These are phyloP conservation scores for Fusarium sp. DNA, from an alignment of 2,329 filamentous ascomycete species.

Conservation along the genomic window DNA sequence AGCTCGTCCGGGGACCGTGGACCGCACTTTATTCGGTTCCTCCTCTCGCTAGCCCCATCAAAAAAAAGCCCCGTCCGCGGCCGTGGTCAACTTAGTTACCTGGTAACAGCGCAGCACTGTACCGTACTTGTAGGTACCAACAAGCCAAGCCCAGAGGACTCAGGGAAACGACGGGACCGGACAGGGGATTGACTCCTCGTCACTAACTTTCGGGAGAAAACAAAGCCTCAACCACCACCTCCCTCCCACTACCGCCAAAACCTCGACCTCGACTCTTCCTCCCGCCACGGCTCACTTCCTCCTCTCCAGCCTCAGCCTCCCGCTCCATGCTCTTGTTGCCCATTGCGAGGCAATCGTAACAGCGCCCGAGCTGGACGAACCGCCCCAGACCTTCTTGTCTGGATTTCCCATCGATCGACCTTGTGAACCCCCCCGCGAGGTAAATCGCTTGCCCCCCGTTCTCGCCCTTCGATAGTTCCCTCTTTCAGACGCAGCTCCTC, in stretches of 20 bases:
- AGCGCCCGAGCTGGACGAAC: constrained; percentile 52
- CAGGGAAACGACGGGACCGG: constrained; percentile 42
- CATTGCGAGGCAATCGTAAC: constrained; percentile 55
- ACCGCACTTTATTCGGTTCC: constrained; percentile 9
- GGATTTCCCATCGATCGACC: constrained; percentile 40
- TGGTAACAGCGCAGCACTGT: not conserved
- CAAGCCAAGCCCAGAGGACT: not conserved
- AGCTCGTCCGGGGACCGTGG: constrained; percentile 9
- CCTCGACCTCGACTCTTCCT: constrained; percentile 46
- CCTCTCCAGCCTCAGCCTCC: constrained; percentile 34
- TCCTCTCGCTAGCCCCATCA: constrained; percentile 3
- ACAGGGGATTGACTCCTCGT: constrained; percentile 47
- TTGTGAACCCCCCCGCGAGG: constrained; percentile 40
- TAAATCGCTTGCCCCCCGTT: constrained; percentile 43
- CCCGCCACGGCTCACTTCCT: constrained; percentile 40
- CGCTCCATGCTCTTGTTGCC: constrained; percentile 51
- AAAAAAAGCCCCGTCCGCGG: constrained; percentile 23
- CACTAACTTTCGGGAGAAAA: constrained; percentile 47
- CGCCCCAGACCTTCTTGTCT: constrained; percentile 43
- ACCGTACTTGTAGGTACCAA: not conserved
- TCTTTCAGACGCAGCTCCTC: constrained; percentile 29
- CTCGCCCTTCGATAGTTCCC: constrained; percentile 33
- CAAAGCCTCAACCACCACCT: constrained; percentile 56
- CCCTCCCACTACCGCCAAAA: constrained; percentile 41
- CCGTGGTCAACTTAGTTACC: constrained; percentile 5